A percentile compares a stretch with the other conserved stretches of the same genome.
Conservation (phyloP, 2,329 filamentous ascomycete genomes). For the Blastomyces emzantsi region DNA sequence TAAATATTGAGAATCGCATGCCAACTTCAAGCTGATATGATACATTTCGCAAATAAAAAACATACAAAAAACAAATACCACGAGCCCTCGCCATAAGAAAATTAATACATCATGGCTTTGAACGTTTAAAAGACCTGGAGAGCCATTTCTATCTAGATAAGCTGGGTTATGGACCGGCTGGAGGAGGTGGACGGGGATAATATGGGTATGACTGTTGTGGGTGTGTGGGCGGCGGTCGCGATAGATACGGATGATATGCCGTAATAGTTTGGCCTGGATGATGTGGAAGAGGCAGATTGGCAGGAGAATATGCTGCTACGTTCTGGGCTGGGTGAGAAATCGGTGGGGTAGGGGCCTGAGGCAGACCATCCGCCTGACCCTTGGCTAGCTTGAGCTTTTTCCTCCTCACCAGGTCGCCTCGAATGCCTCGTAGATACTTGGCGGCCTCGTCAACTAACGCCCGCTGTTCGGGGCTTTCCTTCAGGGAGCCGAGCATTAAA, state of each 20-base stretch:
- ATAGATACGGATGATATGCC: not conserved
- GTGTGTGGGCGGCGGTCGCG: not conserved
- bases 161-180: not conserved
- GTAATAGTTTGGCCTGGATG: not conserved
- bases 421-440: slow-evolving; percentile 50
- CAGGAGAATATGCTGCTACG: not conserved
- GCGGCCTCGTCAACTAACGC: slow-evolving; percentile 46
- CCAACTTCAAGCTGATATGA: not conserved
- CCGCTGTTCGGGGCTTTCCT: slow-evolving; percentile 47
- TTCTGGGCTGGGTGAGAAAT: not conserved
- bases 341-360: not conserved
- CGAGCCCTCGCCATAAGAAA: not conserved
- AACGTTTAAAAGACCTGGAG: not conserved
- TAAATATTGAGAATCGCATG: not conserved
- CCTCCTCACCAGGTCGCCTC: slow-evolving; percentile 46
- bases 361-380: not conserved
- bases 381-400: slow-evolving; percentile 31
- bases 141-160: not conserved
- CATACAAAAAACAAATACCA: not conserved
- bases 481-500: slow-evolving; percentile 55
- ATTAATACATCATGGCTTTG: not conserved
- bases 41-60: not conserved
- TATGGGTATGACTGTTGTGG: not conserved
- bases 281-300: not conserved
- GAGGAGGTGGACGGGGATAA: not conserved